Conservation (phyloP, 441 rosid species). For the Populus hybrid region DNA sequence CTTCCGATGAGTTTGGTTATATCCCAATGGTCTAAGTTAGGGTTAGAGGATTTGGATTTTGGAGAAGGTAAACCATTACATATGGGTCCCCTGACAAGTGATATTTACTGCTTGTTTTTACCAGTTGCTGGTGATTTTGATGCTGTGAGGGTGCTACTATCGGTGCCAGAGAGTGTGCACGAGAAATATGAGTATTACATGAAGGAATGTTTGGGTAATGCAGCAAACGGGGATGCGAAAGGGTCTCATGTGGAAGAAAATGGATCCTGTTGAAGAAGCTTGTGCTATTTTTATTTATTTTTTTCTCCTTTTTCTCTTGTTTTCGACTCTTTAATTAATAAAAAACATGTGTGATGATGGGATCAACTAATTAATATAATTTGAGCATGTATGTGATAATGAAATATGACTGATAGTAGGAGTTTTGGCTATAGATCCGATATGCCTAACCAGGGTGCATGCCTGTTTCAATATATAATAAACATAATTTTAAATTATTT, state of each 20-base stretch:
- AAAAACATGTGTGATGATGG: no score
- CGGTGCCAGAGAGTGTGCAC: conserved; percentile 65
- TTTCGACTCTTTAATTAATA: not conserved
- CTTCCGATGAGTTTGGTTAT: conserved; percentile 58
- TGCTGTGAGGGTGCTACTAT: conserved; percentile 66
- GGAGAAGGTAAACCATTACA: conserved; percentile 77
- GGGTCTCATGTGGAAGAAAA: conserved; percentile 25
- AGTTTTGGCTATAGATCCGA: no score
- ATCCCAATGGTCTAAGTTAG: conserved; percentile 86
- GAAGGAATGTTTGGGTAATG: conserved; percentile 37
- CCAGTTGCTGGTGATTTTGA: conserved; percentile 57
- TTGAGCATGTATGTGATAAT: not conserved
- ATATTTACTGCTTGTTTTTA: conserved; percentile 84
- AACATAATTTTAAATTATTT: no score
- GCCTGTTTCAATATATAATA: no score
- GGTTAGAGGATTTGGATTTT: conserved; percentile 80
- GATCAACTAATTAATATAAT: not conserved
- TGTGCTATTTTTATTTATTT: not conserved
- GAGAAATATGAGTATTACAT: conserved; percentile 63
- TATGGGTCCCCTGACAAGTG: conserved; percentile 86
- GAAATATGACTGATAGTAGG: not conserved
- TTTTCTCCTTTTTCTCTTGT: not conserved
- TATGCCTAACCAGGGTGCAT: no score
- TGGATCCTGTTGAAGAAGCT: conserved; percentile 1
- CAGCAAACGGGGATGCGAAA: conserved; percentile 9